Base-by-base conservation (phyloP, 192 early-diverging fungal genomes). In the Mortierella antarctica region DNA sequence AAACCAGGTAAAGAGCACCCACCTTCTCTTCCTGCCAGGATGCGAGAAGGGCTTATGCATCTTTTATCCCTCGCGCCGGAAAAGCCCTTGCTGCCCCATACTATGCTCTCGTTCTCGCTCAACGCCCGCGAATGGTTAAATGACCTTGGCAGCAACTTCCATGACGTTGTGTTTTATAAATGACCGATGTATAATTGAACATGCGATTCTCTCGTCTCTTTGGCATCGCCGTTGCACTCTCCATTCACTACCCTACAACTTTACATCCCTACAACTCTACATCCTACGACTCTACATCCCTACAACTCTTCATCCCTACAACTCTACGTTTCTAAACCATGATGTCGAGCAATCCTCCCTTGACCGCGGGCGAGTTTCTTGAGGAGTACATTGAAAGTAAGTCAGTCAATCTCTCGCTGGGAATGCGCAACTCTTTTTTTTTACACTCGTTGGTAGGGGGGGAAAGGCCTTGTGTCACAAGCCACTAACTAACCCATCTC, bases 311-410 rank as follows among this genome's bases (percentile, higher is more conserved):
- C 57, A 9, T 58, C 56, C 31, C 23, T 40, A 39, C 57, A 59
- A 42, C 57, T 59, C 57, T 59, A 14, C 57, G 3, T 59, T 3
- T 31, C 31, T 31, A 31, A 31, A 31, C 1, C 31, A 71, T 71
- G 58, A 71, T 60, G 31, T 42, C 48, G 8, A 78, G 17, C 44
- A 80, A 80, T 40, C 77, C 77, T 51, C 69, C 65, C 21, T 53
- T 80, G 58, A 71, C 77, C n/a, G 77, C 77, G 5, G 85, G 82
- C 58, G 87, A 88, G 64, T 77, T 88, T 39, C 74, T 86, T 60
- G 87, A 88, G 49, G 87, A 88, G 52, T 88, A 88, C 58, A 74
- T 88, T 61, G 87, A 88, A 67, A 88, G 87, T 88, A 88, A 65
- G 82, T 51, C 15, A 65, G 82, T 51, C 15, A 13, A 58, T 23